Evolutionary conservation across 495 filamentous ascomycete species (phyloP).

Genomic region (Lophium mytilinum): DNA sequence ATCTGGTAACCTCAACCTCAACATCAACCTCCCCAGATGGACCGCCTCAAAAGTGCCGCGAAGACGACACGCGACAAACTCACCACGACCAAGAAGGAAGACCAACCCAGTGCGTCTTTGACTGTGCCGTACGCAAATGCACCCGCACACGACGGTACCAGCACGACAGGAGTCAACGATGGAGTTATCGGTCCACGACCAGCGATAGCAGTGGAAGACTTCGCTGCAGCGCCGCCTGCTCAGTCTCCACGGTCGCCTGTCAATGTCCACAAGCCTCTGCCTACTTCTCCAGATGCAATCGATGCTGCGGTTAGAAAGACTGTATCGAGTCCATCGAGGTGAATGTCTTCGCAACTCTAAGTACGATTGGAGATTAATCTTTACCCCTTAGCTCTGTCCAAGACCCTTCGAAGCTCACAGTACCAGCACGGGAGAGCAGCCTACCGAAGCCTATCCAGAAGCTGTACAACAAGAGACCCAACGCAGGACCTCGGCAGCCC

Average conservation of each 20-base stretch:
- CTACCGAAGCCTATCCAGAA: not conserved
- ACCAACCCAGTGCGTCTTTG: not conserved
- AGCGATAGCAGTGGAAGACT: slow-evolving; percentile 14
- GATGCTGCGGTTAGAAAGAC: not conserved
- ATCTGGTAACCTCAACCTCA: no score
- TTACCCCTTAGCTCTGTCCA: not conserved
- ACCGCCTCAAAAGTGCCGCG: not conserved
- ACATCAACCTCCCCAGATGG: not conserved
- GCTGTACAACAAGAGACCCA: slow-evolving; percentile 1
- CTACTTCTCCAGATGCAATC: slow-evolving; percentile 14
- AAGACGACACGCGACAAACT: not conserved
- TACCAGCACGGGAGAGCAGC: not conserved
- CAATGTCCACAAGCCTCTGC: slow-evolving; percentile 13
- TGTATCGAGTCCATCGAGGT: not conserved
- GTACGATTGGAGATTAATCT: not conserved
- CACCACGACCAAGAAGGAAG: not conserved
- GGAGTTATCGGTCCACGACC: slow-evolving; percentile 15
- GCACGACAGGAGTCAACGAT: slow-evolving; percentile 13
- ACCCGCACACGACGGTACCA: not conserved
- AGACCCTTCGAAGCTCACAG: slow-evolving; percentile 1
- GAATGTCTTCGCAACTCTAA: not conserved
- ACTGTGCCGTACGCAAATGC: not conserved
- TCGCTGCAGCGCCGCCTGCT: not conserved
- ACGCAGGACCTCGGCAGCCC: slow-evolving; percentile 5
- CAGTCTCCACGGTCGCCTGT: not conserved